These are phyloP conservation scores for Melaleuca alternifolia DNA, from an alignment of 345 rosid genomes.

Conservation along the genomic window DNA sequence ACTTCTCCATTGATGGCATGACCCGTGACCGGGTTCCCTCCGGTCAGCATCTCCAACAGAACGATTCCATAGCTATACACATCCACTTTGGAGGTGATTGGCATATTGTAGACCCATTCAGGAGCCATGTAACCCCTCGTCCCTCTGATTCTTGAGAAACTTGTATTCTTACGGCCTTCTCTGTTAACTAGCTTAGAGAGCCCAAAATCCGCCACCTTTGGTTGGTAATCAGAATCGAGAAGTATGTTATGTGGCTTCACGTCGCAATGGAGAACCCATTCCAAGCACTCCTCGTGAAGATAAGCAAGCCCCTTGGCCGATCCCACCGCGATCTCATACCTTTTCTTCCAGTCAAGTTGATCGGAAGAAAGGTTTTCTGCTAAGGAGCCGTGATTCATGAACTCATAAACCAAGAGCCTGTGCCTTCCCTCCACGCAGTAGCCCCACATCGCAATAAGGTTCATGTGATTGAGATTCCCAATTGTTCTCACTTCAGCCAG, in stretches of 20 bases:
- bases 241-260: conserved; percentile 21
- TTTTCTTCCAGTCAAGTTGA: conserved; percentile 2
- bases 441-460: conserved; percentile 14
- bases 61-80: conserved; percentile 31
- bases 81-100: conserved; percentile 30
- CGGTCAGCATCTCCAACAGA: conserved; percentile 1
- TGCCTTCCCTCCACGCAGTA: conserved; percentile 12
- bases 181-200: conserved; percentile 5
- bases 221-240: not conserved
- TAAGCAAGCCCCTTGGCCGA: conserved; percentile 27
- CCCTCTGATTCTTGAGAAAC: conserved; percentile 10
- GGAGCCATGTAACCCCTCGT: conserved; percentile 23
- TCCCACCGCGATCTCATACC: conserved; percentile 8
- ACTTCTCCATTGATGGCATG: not conserved
- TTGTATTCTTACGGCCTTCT: not conserved
- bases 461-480: conserved; percentile 18
- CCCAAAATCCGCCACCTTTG: conserved; percentile 16
- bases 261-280: conserved; percentile 22
- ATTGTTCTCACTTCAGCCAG: conserved; percentile 17
- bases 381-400: conserved; percentile 9
- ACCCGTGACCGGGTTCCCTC: not conserved
- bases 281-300: conserved; percentile 30
- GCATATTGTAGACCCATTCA: conserved; percentile 9
- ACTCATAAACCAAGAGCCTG: conserved; percentile 8
- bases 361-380: not conserved